These are phyloP conservation scores for Aspergillus conjunctus DNA, from an alignment of 495 filamentous ascomycete species.

Conservation along the genomic window DNA sequence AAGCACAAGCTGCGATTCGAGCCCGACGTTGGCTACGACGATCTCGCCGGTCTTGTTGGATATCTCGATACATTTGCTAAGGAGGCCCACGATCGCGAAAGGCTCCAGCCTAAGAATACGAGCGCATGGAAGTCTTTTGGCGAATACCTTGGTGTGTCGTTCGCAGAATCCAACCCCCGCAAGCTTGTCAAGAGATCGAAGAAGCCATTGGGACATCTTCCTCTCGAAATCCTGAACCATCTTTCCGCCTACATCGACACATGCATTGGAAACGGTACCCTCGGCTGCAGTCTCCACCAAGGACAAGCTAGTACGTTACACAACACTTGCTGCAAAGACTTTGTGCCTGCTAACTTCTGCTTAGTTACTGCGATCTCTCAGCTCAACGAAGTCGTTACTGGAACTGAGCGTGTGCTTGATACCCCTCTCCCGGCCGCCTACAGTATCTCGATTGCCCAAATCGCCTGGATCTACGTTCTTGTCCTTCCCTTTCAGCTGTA, in stretches of 20 bases:
- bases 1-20: slow-evolving; percentile 91
- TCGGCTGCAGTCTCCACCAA: slow-evolving; percentile 51
- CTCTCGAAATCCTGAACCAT: slow-evolving; percentile 76
- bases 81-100: slow-evolving; percentile 58
- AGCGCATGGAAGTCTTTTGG: slow-evolving; percentile 63
- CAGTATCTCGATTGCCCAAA: slow-evolving; percentile 81
- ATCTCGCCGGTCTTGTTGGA: slow-evolving; percentile 52
- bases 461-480: slow-evolving; percentile 84
- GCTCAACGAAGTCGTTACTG: slow-evolving; percentile 73
- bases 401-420: slow-evolving; percentile 78
- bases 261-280: slow-evolving; percentile 54
- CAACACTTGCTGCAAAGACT: background rate
- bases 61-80: slow-evolving; percentile 62
- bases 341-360: slow-evolving; percentile 4
- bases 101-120: slow-evolving; percentile 44
- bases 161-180: slow-evolving; percentile 71
- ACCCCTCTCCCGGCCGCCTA: slow-evolving; percentile 86
- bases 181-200: slow-evolving; percentile 68
- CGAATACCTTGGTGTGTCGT: slow-evolving; percentile 69
- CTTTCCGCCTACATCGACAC: slow-evolving; percentile 67
- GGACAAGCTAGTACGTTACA: slow-evolving; percentile 44
- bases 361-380: slow-evolving; percentile 43
- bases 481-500: slow-evolving; percentile 84
- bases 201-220: slow-evolving; percentile 70
- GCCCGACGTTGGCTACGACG: slow-evolving; percentile 74